Percentiles rank a stretch among this genome's conserved stretches.
Conservation (phyloP, 2,329 filamentous ascomycete species). For the Aureobasidium uvarum region DNA sequence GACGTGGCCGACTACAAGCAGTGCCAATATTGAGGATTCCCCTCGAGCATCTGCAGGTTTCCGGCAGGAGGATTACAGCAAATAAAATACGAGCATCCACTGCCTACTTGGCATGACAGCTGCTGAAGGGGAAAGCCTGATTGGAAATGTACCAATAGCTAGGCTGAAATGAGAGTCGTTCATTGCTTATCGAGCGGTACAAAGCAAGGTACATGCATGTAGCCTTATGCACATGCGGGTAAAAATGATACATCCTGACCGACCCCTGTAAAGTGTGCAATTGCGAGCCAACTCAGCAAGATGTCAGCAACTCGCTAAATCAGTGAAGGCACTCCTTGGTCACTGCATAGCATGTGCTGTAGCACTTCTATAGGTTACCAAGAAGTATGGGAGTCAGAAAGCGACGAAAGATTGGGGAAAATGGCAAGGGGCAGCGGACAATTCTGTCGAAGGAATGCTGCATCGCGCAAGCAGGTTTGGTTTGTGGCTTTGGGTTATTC, state of each 20-base stretch:
- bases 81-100: constrained; percentile 10
- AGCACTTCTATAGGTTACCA: constrained; percentile 6
- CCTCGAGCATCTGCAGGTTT: constrained; percentile 3
- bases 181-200: constrained; percentile 5
- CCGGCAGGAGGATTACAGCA: constrained; percentile 17
- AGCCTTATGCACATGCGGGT: constrained; percentile 20
- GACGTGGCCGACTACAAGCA: constrained; percentile 1
- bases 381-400: neutral
- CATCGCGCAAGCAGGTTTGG: constrained; percentile 12
- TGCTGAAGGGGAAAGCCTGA: constrained; percentile 7
- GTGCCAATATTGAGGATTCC: neutral
- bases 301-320: neutral
- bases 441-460: constrained; percentile 16
- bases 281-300: constrained; percentile 11
- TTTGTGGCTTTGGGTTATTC: constrained; percentile 6
- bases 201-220: constrained; percentile 16
- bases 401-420: neutral
- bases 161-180: neutral
- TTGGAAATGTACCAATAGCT: neutral
- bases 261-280: neutral
- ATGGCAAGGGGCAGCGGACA: neutral
- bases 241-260: neutral
- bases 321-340: neutral
- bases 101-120: constrained; percentile 19
- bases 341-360: neutral